Percentiles rank a stretch among this genome's conserved stretches.
These are phyloP conservation scores for Sugiyamaella pinicola DNA, from an alignment of 1,139 yeast species.

Conservation along the genomic window DNA sequence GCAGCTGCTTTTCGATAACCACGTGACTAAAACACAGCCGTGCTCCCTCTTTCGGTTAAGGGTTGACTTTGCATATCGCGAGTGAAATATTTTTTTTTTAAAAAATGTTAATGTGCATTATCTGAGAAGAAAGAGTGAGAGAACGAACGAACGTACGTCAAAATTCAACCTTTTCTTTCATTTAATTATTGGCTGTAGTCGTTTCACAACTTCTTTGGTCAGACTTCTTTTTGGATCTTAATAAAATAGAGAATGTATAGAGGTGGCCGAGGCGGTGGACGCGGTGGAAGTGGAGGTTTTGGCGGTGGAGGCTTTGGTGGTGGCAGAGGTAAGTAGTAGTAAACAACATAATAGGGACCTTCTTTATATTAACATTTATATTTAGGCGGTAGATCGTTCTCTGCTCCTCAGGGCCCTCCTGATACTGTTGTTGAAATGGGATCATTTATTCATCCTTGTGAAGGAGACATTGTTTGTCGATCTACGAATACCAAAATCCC, in stretches of 20 bases:
- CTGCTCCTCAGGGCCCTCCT: slow-evolving; percentile 84
- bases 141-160: not conserved
- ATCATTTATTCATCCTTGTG: slow-evolving; percentile 85
- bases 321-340: too few relatives aligned
- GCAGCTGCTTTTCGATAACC: not conserved
- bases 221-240: not conserved
- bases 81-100: slow-evolving; percentile 10
- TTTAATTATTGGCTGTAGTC: not conserved
- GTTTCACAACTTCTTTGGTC: not conserved
- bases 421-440: slow-evolving; percentile 94
- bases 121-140: not conserved
- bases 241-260: slow-evolving; percentile 32
- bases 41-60: slow-evolving; percentile 11
- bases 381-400: slow-evolving; percentile 48
- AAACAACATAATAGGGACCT: not conserved
- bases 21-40: not conserved
- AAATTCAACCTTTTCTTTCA: not conserved
- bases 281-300: slow-evolving; percentile 43
- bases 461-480: slow-evolving; percentile 96
- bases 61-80: slow-evolving; percentile 9
- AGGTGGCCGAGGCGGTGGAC: slow-evolving; percentile 47
- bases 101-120: slow-evolving; percentile 1
- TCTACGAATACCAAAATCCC: slow-evolving; percentile 93
- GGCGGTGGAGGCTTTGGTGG: slow-evolving; percentile 45
- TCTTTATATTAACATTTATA: not conserved